Percentiles rank a stretch among this genome's conserved stretches.
These are phyloP conservation scores for Phytophthora foliorum DNA, from an alignment of 352 stramenopile genomes.

Conservation along the genomic window DNA sequence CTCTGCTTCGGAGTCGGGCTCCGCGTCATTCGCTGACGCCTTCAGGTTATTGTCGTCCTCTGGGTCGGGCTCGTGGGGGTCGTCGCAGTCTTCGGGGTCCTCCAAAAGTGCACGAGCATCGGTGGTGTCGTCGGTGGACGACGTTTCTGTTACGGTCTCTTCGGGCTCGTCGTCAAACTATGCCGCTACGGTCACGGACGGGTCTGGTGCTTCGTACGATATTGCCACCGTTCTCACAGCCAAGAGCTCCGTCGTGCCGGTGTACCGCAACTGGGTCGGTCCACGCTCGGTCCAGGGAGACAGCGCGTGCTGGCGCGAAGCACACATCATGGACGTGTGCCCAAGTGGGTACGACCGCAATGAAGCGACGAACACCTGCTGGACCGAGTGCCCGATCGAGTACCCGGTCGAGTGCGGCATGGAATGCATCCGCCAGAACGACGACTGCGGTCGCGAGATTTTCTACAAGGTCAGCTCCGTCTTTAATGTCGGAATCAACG, in stretches of 20 bases:
- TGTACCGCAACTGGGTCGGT: constrained; percentile 49
- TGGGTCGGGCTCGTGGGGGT: background rate
- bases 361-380: constrained; percentile 57
- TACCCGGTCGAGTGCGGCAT: constrained; percentile 44
- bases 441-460: constrained; percentile 46
- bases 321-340: constrained; percentile 45
- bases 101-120: background rate
- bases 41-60: constrained; percentile 18
- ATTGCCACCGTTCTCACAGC: constrained; percentile 29
- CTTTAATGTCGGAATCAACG: constrained; percentile 44
- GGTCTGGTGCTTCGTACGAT: constrained; percentile 25
- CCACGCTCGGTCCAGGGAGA: constrained; percentile 12
- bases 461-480: constrained; percentile 45
- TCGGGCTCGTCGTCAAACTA: constrained; percentile 26
- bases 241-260: constrained; percentile 30
- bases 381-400: constrained; percentile 55
- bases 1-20: constrained; percentile 2
- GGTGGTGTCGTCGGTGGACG: constrained; percentile 2
- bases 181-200: constrained; percentile 22
- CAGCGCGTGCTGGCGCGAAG: constrained; percentile 29
- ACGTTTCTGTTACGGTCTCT: constrained; percentile 18
- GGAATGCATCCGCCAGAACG: constrained; percentile 47
- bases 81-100: background rate
- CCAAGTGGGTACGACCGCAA: constrained; percentile 44
- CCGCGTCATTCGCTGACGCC: constrained; percentile 17